Conservation (phyloP, 1,284 basidiomycete species). For the Pseudozyma thailandica region DNA sequence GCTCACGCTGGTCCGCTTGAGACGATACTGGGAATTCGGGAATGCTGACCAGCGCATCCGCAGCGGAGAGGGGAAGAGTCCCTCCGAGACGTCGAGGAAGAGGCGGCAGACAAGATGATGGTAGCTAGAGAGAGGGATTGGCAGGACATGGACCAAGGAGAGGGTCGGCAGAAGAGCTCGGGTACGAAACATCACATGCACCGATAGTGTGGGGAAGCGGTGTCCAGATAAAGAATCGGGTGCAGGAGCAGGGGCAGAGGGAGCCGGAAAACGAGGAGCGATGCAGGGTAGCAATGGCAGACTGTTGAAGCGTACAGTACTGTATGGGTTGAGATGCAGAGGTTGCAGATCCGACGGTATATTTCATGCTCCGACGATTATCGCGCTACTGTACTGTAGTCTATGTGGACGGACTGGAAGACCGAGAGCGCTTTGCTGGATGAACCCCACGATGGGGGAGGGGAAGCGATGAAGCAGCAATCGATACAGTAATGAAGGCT, state of each 20-base stretch:
- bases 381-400: not conserved
- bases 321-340: not conserved
- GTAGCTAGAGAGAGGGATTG: not conserved
- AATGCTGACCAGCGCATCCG: not conserved
- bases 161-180: not conserved
- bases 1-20: too few relatives aligned
- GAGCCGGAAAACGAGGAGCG: not conserved
- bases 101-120: not conserved
- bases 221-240: not conserved
- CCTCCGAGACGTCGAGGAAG: too few relatives aligned
- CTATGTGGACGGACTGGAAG: not conserved
- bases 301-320: not conserved
- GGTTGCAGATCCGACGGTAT: slow-evolving; percentile 4
- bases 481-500: too few relatives aligned
- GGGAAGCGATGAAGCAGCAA: too few relatives aligned
- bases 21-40: not conserved
- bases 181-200: too few relatives aligned
- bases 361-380: slow-evolving; percentile 12
- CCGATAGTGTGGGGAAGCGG: not conserved
- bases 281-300: not conserved
- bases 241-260: not conserved
- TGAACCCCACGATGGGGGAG: not conserved
- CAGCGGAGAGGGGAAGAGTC: not conserved
- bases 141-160: not conserved
- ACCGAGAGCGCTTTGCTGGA: not conserved